phyloP scores from a whole-genome alignment of 106 monocot genomes.

The Gastrodia elata region DNA sequence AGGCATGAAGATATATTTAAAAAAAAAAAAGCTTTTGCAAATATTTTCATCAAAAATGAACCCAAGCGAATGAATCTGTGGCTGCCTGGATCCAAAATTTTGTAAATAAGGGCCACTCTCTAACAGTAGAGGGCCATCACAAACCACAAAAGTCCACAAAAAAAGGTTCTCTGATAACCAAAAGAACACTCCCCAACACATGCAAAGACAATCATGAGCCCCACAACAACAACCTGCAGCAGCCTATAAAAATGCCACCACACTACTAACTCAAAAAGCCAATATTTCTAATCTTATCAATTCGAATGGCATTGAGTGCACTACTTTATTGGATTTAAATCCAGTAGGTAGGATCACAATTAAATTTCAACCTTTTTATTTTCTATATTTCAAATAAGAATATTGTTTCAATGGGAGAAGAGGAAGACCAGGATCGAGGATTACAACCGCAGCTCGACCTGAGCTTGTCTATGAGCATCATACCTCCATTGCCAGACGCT shows the following conservation, averaged over 20 bases:
- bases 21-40: neutral
- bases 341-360: neutral
- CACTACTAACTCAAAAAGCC: neutral
- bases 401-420: slow-evolving; percentile 1
- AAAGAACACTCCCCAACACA: neutral
- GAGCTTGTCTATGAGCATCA: slow-evolving; percentile 41
- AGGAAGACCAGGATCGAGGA: neutral
- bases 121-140: neutral
- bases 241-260: neutral
- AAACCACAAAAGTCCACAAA: neutral
- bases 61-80: neutral
- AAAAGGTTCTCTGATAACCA: neutral
- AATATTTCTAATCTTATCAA: neutral
- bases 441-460: slow-evolving; percentile 32
- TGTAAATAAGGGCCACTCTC: neutral
- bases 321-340: neutral
- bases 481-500: slow-evolving; percentile 8
- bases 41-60: neutral
- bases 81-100: neutral
- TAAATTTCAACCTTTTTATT: neutral
- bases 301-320: neutral
- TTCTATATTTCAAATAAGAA: neutral
- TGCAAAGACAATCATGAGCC: neutral
- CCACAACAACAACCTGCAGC: neutral
- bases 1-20: too few species aligned